Evolutionary conservation across 345 rosid genomes (phyloP).

Genomic region (Citrus unshiu): DNA sequence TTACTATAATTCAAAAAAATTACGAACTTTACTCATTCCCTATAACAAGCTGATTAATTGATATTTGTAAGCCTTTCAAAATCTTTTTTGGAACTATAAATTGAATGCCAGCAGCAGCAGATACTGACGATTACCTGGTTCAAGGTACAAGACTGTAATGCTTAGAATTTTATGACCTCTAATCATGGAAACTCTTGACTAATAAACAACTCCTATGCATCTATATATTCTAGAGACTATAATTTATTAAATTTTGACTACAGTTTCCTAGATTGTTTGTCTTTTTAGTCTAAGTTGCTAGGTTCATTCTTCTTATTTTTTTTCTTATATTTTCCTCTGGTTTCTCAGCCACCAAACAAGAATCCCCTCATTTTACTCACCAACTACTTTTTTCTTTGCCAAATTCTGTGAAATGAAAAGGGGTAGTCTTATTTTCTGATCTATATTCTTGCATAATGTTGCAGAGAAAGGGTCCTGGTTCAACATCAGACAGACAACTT

Average conservation of each 20-base stretch:
- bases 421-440: background rate
- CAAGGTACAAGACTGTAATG: background rate
- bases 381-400: conserved; percentile 8
- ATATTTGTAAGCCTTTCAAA: conserved; percentile 2
- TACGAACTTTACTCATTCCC: conserved; percentile 29
- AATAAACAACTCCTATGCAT: too few relatives aligned
- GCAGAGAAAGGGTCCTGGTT: conserved; percentile 70
- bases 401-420: background rate
- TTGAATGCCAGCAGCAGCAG: conserved; percentile 18
- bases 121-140: conserved; percentile 19
- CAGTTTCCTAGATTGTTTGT: background rate
- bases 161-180: too few relatives aligned
- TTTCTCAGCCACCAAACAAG: conserved; percentile 11
- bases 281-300: background rate
- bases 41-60: conserved; percentile 32
- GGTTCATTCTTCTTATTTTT: too few relatives aligned
- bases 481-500: conserved; percentile 74
- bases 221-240: background rate
- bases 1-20: conserved; percentile 3
- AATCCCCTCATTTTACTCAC: conserved; percentile 17
- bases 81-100: conserved; percentile 22
- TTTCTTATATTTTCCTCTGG: background rate
- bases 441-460: conserved; percentile 15
- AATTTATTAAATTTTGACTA: background rate
- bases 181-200: too few relatives aligned